These are phyloP conservation scores for Stemphylium lycopersici DNA, from an alignment of 2,329 filamentous ascomycete genomes.

Conservation along the genomic window DNA sequence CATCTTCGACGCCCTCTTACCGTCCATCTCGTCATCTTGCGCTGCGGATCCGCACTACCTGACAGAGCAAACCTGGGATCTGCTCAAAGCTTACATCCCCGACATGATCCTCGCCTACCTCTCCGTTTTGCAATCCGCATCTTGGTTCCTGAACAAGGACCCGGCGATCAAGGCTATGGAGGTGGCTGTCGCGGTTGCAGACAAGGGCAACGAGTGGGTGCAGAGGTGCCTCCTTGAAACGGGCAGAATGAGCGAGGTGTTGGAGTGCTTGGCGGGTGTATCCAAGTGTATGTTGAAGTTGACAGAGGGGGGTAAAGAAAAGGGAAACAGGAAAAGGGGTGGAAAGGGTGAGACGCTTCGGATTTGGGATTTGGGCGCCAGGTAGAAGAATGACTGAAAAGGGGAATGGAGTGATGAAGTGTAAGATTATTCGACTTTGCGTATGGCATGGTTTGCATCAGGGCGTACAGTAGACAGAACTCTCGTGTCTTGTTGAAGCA, in stretches of 20 bases:
- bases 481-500: background rate
- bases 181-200: conserved; percentile 74
- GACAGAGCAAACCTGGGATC: conserved; percentile 46
- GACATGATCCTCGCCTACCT: conserved; percentile 86
- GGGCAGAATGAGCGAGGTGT: conserved; percentile 53
- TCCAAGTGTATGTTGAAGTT: conserved; percentile 72
- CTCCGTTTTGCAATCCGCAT: conserved; percentile 78
- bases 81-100: conserved; percentile 81
- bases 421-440: background rate
- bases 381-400: conserved; percentile 6
- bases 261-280: conserved; percentile 71
- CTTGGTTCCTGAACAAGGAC: conserved; percentile 74
- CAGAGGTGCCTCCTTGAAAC: conserved; percentile 48
- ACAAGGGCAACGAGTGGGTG: conserved; percentile 40
- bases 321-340: conserved; percentile 51
- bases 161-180: conserved; percentile 86
- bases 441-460: background rate
- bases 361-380: conserved; percentile 51
- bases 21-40: conserved; percentile 17
- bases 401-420: background rate
- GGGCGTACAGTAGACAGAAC: background rate
- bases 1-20: conserved; percentile 47
- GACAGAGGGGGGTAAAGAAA: conserved; percentile 49
- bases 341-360: conserved; percentile 50
- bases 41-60: conserved; percentile 7